phyloP scores from a whole-genome alignment of 768 basidiomycete genomes.

The Mycena filopes region DNA sequence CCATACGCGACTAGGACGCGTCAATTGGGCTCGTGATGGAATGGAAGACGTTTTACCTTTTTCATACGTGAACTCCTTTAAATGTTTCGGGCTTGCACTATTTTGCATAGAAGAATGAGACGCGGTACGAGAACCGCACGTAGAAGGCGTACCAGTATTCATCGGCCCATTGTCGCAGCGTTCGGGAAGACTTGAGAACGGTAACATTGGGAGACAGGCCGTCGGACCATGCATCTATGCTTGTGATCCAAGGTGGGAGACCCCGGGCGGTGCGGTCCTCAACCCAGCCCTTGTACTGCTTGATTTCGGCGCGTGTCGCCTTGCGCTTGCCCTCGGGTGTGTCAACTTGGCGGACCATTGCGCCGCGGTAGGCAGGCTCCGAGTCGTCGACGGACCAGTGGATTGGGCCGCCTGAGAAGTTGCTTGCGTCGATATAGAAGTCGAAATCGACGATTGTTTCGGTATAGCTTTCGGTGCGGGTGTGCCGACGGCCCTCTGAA shows the following conservation, averaged over 20 bases:
- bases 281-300: conserved; percentile 56
- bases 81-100: conserved; percentile 63
- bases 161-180: conserved; percentile 83
- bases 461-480: conserved; percentile 61
- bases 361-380: conserved; percentile 73
- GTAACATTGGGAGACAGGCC: conserved; percentile 32
- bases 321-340: conserved; percentile 46
- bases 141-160: conserved; percentile 65
- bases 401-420: conserved; percentile 46
- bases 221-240: conserved; percentile 33
- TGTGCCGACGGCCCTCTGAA: conserved; percentile 45
- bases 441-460: conserved; percentile 76
- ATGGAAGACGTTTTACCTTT: conserved; percentile 52
- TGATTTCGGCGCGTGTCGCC: conserved; percentile 55
- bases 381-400: conserved; percentile 74
- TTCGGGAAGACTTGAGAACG: conserved; percentile 64
- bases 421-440: conserved; percentile 68
- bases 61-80: conserved; percentile 83
- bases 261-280: conserved; percentile 58
- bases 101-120: conserved; percentile 17
- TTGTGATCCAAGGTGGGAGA: conserved; percentile 57
- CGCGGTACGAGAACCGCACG: not conserved
- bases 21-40: conserved; percentile 5
- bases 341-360: conserved; percentile 69
- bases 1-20: conserved; percentile 49